Conservation (phyloP, 1,284 basidiomycete species). For the Hymenochaete sp. region DNA sequence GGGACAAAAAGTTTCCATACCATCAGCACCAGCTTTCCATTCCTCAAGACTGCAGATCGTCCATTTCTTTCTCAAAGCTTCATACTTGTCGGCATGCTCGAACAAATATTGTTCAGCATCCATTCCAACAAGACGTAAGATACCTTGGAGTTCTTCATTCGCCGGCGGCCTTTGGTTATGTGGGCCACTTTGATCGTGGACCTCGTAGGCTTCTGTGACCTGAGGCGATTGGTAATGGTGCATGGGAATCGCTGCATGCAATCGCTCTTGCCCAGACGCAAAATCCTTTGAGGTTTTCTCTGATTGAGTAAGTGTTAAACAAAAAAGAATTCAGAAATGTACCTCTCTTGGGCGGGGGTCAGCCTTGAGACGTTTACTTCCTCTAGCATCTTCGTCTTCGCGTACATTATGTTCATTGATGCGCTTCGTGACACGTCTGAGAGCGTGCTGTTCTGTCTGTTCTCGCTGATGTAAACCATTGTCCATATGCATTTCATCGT, state of each 20-base stretch:
- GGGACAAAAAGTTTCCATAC: constrained; percentile 6
- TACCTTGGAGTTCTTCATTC: constrained; percentile 8
- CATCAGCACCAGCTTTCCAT: constrained; percentile 19
- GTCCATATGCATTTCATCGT: neutral
- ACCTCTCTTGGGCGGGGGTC: constrained; percentile 9
- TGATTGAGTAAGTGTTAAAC: no score
- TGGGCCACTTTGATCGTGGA: no score
- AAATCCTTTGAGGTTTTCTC: no score
- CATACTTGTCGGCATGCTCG: constrained; percentile 17
- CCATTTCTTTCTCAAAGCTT: constrained; percentile 18
- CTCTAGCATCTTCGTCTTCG: constrained; percentile 5
- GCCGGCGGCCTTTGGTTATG: neutral
- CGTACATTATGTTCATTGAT: constrained; percentile 5
- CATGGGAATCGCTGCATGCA: constrained; percentile 2
- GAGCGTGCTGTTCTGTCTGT: constrained; percentile 4
- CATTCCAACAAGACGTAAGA: constrained; percentile 13
- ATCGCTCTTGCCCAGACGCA: no score
- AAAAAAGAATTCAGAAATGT: constrained; percentile 1
- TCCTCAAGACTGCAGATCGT: constrained; percentile 18
- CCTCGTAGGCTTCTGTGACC: neutral
- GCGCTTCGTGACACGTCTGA: constrained; percentile 12
- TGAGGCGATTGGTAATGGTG: constrained; percentile 2
- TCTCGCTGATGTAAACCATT: neutral
- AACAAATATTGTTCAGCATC: constrained; percentile 17
- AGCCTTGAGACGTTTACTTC: constrained; percentile 12